Base-by-base conservation (phyloP, 2,329 filamentous ascomycete species). In the Didymosphaeria variabile region DNA sequence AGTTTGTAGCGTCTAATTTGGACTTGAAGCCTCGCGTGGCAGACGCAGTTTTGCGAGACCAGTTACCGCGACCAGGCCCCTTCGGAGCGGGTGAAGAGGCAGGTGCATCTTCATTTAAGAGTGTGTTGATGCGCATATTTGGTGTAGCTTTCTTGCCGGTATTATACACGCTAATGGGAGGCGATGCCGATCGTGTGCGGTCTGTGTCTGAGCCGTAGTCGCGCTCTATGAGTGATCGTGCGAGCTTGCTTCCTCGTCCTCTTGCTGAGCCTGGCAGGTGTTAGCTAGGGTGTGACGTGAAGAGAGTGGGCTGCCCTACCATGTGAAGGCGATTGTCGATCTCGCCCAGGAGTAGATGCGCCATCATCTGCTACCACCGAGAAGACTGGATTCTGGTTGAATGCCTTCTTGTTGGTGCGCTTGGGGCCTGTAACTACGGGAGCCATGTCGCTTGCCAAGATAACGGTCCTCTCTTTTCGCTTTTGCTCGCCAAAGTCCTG, bases 361-460 rank as follows among this genome's bases (percentile, higher is more conserved):
- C 78, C 78, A 53, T 80, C 79, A 34, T 80, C 75, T 32, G 73
- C 74, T 13, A 77, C 64, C 10, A 80, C 77, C 2, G 77, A 79
- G 59, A 80, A 80, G 29, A 80, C 78, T 0, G 78, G 77, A 54
- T 79, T 80, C 36, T 79, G 77, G 44, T 74, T 79, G 70, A 78
- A 79, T 19, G 69, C 80, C 63, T 83, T 83, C 68, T 83, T 84
- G 59, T 80, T 77, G 1, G 80, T 81, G 10, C 82, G 77, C 72
- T 84, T 85, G 3, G 83, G 79, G 7, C 82, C 82, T 8, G 82
- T 83, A 67, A 84, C 88, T 6, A 90, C 82, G 59, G 89, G 90
- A 31, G 87, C 88, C 74, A 91, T 90, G 70, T 94, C 91, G 70
- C 88, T 89, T 64, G 90, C 89, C 54, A 94, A 85, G 65, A 94